A percentile compares a stretch with the other conserved stretches of the same genome.
Conservation (phyloP, 2,329 filamentous ascomycete species). For the Blastomyces parvus region DNA sequence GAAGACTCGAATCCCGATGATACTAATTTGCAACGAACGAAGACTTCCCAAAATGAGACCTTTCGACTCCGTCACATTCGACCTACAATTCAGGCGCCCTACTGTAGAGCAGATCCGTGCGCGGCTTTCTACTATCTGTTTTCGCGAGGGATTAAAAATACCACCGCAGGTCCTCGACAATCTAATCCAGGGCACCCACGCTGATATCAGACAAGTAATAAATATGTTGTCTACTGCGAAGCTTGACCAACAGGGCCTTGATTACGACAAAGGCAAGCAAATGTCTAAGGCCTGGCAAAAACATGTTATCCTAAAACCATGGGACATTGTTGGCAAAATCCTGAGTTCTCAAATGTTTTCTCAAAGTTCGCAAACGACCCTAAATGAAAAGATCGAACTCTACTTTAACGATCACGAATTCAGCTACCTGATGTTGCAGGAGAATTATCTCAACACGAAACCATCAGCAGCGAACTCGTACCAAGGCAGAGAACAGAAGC, state of each 20-base stretch:
- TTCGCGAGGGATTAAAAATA: conserved; percentile 79
- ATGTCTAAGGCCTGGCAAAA: conserved; percentile 99
- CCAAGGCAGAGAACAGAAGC: conserved; percentile 56
- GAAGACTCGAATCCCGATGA: conserved; percentile 88
- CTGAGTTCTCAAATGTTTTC: conserved; percentile 80
- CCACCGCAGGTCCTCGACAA: conserved; percentile 77
- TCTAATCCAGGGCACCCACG: conserved; percentile 87
- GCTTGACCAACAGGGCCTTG: conserved; percentile 69
- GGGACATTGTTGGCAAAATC: conserved; percentile 95
- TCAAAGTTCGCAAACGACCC: conserved; percentile 67
- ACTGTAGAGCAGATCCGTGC: conserved; percentile 86
- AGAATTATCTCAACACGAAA: conserved; percentile 85
- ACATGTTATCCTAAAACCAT: conserved; percentile 89
- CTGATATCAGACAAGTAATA: conserved; percentile 94
- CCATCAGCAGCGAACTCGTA: conserved; percentile 57
- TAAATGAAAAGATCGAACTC: conserved; percentile 96
- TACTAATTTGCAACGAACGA: conserved; percentile 96
- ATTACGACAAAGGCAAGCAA: conserved; percentile 74
- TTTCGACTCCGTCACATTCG: conserved; percentile 76
- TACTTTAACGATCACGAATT: conserved; percentile 99
- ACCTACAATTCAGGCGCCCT: conserved; percentile 79
- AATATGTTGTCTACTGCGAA: conserved; percentile 97
- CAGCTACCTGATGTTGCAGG: conserved; percentile 93
- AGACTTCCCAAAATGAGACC: conserved; percentile 94
- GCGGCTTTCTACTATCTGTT: conserved; percentile 90